A percentile compares a stretch with the other conserved stretches of the same genome.
phyloP scores from a whole-genome alignment of 352 stramenopile species.

The Phytophthora citricola region DNA sequence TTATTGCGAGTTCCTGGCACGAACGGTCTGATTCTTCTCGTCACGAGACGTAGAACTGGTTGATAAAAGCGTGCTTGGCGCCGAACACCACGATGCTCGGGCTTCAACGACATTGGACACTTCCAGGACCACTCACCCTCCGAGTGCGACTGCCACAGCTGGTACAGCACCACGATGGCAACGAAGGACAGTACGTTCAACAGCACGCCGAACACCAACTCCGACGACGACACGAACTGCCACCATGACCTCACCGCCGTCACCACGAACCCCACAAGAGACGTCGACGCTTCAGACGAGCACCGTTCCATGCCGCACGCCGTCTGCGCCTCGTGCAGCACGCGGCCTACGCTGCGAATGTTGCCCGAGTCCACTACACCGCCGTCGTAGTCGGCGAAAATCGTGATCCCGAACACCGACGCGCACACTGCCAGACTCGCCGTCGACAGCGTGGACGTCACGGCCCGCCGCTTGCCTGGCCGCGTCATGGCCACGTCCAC shows the following conservation, averaged over 20 bases:
- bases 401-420: constrained; percentile 81
- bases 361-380: constrained; percentile 39
- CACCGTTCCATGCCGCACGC: constrained; percentile 40
- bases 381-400: constrained; percentile 67
- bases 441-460: constrained; percentile 54
- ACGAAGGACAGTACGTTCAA: constrained; percentile 80
- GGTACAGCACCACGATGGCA: constrained; percentile 68
- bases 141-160: constrained; percentile 53
- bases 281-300: constrained; percentile 28
- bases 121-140: constrained; percentile 18
- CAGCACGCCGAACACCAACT: constrained; percentile 69
- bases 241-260: constrained; percentile 49
- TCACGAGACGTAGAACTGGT: not conserved
- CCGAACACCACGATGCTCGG: not conserved
- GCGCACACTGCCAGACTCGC: constrained; percentile 72
- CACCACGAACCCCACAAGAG: constrained; percentile 41
- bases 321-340: constrained; percentile 68
- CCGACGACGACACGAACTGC: constrained; percentile 62
- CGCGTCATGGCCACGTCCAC: constrained; percentile 23
- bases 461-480: constrained; percentile 48
- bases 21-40: constrained; percentile 11
- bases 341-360: constrained; percentile 61
- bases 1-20: constrained; percentile 2
- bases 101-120: not conserved
- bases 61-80: constrained; percentile 1